These are phyloP conservation scores for Globisporangium camurandrum DNA, from an alignment of 352 stramenopile genomes.

Conservation along the genomic window DNA sequence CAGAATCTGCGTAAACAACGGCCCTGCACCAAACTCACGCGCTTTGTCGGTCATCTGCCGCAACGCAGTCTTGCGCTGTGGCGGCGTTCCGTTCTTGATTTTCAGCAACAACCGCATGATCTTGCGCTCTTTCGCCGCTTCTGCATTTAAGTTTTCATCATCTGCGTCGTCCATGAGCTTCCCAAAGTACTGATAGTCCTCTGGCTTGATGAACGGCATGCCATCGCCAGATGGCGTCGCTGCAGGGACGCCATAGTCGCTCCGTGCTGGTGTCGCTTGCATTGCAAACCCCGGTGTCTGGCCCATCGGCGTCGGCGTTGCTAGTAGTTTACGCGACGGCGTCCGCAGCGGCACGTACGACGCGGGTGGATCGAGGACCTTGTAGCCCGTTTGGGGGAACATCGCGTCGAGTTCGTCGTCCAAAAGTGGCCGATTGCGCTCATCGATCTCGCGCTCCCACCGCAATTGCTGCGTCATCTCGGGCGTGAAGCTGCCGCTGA, in stretches of 20 bases:
- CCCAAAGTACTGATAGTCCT: constrained; percentile 98
- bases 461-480: constrained; percentile 91
- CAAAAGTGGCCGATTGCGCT: constrained; percentile 92
- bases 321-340: constrained; percentile 91
- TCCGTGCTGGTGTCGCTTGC: constrained; percentile 64
- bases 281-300: constrained; percentile 89
- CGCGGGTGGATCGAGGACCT: constrained; percentile 92
- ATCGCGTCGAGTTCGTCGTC: constrained; percentile 97
- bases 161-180: constrained; percentile 92
- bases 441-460: constrained; percentile 96
- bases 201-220: constrained; percentile 97
- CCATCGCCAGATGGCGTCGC: constrained; percentile 66
- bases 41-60: constrained; percentile 98
- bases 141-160: constrained; percentile 82
- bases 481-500: constrained; percentile 72
- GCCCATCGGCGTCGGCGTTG: constrained; percentile 93
- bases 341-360: constrained; percentile 95
- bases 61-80: constrained; percentile 94
- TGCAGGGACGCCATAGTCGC: constrained; percentile 73
- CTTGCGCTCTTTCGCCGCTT: constrained; percentile 94
- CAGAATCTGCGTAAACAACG: constrained; percentile 99
- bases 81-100: constrained; percentile 98
- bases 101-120: constrained; percentile 98
- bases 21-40: constrained; percentile 93
- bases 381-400: constrained; percentile 93